Conservation (phyloP, 2,329 filamentous ascomycete species). For the Xylaria sp. region DNA sequence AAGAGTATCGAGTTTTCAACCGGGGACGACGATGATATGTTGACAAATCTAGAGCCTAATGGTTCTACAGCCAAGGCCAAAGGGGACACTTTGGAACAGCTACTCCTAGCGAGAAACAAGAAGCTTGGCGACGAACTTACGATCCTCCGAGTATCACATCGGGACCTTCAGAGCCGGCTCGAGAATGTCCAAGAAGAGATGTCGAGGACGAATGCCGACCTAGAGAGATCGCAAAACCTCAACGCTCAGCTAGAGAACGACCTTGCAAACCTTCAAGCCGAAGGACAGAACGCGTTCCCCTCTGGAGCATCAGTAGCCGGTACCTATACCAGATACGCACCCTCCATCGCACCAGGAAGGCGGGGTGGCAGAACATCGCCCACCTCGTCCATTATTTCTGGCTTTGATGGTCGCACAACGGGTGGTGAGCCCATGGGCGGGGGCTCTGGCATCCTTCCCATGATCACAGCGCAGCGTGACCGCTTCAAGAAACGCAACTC, state of each 20-base stretch:
- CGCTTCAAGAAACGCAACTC: slow-evolving; percentile 97
- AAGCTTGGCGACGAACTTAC: slow-evolving; percentile 95
- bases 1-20: slow-evolving; percentile 98
- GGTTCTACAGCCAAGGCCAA: slow-evolving; percentile 67
- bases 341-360: slow-evolving; percentile 68
- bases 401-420: slow-evolving; percentile 79
- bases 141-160: slow-evolving; percentile 90
- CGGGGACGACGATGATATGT: slow-evolving; percentile 80
- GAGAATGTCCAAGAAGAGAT: slow-evolving; percentile 86
- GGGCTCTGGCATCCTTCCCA: slow-evolving; percentile 90
- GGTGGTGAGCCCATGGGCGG: slow-evolving; percentile 74
- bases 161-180: slow-evolving; percentile 85
- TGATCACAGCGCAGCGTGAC: slow-evolving; percentile 98
- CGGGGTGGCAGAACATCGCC: slow-evolving; percentile 81
- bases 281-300: slow-evolving; percentile 84
- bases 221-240: slow-evolving; percentile 85
- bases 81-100: slow-evolving; percentile 87
- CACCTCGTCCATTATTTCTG: slow-evolving; percentile 97
- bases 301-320: slow-evolving; percentile 93
- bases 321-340: slow-evolving; percentile 86
- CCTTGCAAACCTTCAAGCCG: slow-evolving; percentile 85
- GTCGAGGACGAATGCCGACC: slow-evolving; percentile 82
- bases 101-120: slow-evolving; percentile 93
- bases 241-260: slow-evolving; percentile 94
- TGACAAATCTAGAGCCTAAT: slow-evolving; percentile 59